Base-by-base conservation (phyloP, 2,329 filamentous ascomycete genomes). In the Clarireedia paspali region DNA sequence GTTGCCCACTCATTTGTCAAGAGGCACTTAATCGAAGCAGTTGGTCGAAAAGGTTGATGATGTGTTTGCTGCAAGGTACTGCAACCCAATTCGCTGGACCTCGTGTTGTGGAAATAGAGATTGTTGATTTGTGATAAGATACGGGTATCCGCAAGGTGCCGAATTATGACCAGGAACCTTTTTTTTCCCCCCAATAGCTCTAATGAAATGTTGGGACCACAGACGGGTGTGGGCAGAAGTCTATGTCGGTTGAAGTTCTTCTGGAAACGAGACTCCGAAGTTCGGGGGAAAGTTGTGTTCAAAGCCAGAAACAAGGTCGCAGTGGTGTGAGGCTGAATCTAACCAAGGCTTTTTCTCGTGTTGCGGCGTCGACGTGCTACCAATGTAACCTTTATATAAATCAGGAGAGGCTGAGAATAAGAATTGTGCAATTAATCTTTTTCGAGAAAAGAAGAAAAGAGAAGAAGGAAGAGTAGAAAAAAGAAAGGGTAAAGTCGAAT, bases 201-300 rank as follows among this genome's bases (percentile, higher is more conserved):
- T 46, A 17, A 17, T 12, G 51, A 40, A 44, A 47, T 59, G 23
- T 39, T 39, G 46, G 59, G 59, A 54, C 50, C 53, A 63, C 62
- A 59, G 56, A 53, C 63, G 64, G 66, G 56, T 60, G 52, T 50
- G 47, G 38, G 57, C 65, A 63, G 62, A 58, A 48, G 50, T 45
- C 62, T 59, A 62, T 62, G 62, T 62, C 57, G 60, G 55, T 59
- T 60, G 59, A 54, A 62, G 51, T 64, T 53, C 56, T 67, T 65
- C 64, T 66, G 65, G 64, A 66, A 65, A 61, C 57, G 59, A 54
- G 57, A 57, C 57, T 62, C 62, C 58, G 54, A 60, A 54, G 42
- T 27, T 61, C 59, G 59, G 63, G 59, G 62, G 58, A 59, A 56
- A 50, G 60, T 34, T 53, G 61, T 60, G 57, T 52, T 60, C 47